Evolutionary conservation across 371 early-diverging fungal species (phyloP), one percentile per base, ranked within the genome.

Genomic region (Actinomortierella wolfii): DNA sequence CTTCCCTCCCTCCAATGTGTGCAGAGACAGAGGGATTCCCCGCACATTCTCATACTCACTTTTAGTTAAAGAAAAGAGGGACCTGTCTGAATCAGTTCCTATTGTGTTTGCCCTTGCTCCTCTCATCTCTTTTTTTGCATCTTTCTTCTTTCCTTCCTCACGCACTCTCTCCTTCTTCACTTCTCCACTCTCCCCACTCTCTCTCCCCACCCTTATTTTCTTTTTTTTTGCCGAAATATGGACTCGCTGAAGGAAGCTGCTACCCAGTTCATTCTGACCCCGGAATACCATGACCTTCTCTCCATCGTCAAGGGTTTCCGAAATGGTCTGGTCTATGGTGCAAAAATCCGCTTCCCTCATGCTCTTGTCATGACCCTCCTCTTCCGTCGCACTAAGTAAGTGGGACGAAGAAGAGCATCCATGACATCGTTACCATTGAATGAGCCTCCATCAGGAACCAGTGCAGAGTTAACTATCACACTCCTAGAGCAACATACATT

Each of bases 351-450:
- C 46, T 97, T 97, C 64, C 98, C 98, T 24, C 97, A 98, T 78
- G 98, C 98, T 13, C 79, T 98, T 0, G 97, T 98, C 58, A 98
- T 98, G 98, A 94, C 97, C 23, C 81, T 97, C 63, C 81, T 98
- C 59, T 98, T 98, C 81, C 87, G 97, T 34, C 77, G 82, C 26
- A 94, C 93, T 59, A 89, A 88, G 95, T 96, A 87, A 76, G 84
- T 69, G 4, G 34, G 34, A 11, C 4, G 7, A 34, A 11, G 34
- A 11, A 11, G 11, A 34, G 4, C 4, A 4, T 34, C 7, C 34
- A 34, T 11, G 11, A 11, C 34, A 34, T 6, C 34, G 34, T 34
- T n/a, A n/a, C n/a, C n/a, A n/a, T n/a, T n/a, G n/a, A n/a, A n/a
- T n/a, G n/a, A n/a, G n/a, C n/a, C n/a, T n/a, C n/a, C n/a, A n/a